These are phyloP conservation scores for Staphylotrichum tortipilum DNA, from an alignment of 495 filamentous ascomycete species.

Conservation along the genomic window DNA sequence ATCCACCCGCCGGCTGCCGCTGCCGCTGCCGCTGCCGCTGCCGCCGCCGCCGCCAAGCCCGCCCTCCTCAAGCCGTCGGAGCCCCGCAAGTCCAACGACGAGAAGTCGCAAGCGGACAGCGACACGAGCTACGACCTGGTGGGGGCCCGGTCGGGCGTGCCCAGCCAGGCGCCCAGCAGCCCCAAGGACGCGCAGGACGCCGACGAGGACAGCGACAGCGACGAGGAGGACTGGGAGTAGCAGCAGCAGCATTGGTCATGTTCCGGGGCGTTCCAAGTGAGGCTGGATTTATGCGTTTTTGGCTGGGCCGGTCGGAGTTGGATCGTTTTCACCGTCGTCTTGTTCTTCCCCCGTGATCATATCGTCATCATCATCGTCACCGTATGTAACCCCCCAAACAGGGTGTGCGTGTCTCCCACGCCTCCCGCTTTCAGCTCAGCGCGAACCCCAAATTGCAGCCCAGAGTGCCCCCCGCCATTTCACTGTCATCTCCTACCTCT, in stretches of 20 bases:
- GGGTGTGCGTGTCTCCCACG: too few relatives aligned
- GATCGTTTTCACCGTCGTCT: neutral
- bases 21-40: too few relatives aligned
- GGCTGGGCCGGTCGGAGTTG: constrained; percentile 9
- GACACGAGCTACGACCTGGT: constrained; percentile 93
- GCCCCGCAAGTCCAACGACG: constrained; percentile 73
- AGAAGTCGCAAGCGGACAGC: constrained; percentile 75
- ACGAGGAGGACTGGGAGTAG: constrained; percentile 77
- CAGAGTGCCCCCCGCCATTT: too few relatives aligned
- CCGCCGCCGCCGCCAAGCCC: constrained; percentile 11
- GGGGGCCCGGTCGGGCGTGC: constrained; percentile 60
- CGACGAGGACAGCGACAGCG: constrained; percentile 18
- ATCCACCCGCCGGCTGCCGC: constrained; percentile 32
- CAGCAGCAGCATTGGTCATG: too few relatives aligned
- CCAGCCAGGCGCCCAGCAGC: constrained; percentile 63
- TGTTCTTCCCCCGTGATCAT: too few relatives aligned
- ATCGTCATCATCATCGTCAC: too few relatives aligned
- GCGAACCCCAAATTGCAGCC: too few relatives aligned
- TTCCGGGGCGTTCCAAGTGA: neutral
- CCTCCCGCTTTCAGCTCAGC: too few relatives aligned
- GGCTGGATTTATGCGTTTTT: neutral
- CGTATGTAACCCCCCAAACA: neutral
- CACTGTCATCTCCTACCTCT: constrained; percentile 35
- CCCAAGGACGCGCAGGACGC: constrained; percentile 53
- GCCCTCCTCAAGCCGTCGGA: constrained; percentile 49